Percentiles rank a stretch among this genome's conserved stretches.
These are phyloP conservation scores for Stentor roeselii DNA, from an alignment of 73 alveolate species.

Conservation along the genomic window DNA sequence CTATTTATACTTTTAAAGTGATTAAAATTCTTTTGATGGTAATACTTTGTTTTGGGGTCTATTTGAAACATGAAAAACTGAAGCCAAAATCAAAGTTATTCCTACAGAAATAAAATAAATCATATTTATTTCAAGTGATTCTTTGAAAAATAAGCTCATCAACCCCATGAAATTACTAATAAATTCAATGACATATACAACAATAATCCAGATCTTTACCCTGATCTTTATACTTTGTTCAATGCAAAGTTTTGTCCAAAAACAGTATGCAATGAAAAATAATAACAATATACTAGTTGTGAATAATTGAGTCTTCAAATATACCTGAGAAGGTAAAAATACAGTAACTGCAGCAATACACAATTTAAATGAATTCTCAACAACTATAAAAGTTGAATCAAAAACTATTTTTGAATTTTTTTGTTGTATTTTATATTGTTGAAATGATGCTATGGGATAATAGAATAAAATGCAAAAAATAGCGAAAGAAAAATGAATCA, in stretches of 20 bases:
- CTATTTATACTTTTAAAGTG: no score
- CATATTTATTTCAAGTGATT: no score
- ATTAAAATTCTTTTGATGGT: no score
- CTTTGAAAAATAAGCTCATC: no score
- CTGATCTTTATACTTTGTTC: no score
- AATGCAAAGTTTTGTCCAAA: not conserved
- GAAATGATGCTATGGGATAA: constrained; percentile 26
- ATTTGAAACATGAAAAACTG: no score
- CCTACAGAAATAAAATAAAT: no score
- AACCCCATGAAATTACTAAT: no score
- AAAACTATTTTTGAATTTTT: not conserved
- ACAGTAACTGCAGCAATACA: not conserved
- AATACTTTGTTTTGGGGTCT: no score
- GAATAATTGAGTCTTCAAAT: not conserved
- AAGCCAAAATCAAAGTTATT: no score
- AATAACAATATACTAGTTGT: not conserved
- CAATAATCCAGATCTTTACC: no score
- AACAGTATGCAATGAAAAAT: not conserved
- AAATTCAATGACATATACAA: no score
- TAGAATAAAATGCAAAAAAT: not conserved
- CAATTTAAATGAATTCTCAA: not conserved
- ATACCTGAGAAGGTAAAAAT: constrained; percentile 21
- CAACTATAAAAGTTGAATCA: constrained; percentile 1
- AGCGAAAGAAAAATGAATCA: not conserved
- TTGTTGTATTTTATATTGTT: not conserved